Conservation (phyloP, 306 rosid species). For the Corylus americana region DNA sequence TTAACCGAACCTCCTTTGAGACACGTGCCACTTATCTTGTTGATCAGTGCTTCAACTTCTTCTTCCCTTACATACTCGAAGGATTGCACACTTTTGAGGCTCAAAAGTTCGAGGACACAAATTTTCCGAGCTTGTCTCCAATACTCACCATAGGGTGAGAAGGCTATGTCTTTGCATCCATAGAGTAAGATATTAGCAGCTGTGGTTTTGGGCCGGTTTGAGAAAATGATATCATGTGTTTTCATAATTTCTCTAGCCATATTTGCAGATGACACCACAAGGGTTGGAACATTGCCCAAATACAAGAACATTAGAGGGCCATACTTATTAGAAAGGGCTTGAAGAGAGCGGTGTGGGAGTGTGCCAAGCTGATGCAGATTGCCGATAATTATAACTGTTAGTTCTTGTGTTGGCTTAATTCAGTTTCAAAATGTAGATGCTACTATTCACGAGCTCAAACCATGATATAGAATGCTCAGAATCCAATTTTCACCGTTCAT, state of each 20-base stretch:
- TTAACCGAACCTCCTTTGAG: too few species aligned
- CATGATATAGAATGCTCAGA: too few species aligned
- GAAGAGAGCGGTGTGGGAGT: constrained; percentile 36
- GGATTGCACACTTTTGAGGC: constrained; percentile 30
- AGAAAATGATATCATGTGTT: constrained; percentile 6
- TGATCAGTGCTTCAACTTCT: constrained; percentile 20
- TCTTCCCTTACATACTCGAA: constrained; percentile 24
- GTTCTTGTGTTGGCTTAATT: too few species aligned
- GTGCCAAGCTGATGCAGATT: constrained; percentile 48
- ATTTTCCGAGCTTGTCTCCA: constrained; percentile 40
- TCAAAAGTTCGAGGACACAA: constrained; percentile 39
- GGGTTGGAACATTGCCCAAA: constrained; percentile 30
- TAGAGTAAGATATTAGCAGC: constrained; percentile 30
- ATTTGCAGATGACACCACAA: constrained; percentile 31
- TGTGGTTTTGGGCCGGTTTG: constrained; percentile 1
- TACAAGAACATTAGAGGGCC: constrained; percentile 40
- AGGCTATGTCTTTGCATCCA: constrained; percentile 24
- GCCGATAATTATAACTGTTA: constrained; percentile 3
- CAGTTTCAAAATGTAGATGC: too few species aligned
- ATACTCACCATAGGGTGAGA: constrained; percentile 32
- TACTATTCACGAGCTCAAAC: too few species aligned
- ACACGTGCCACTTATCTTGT: background rate
- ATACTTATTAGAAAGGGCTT: constrained; percentile 22
- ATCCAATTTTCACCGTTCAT: too few species aligned
- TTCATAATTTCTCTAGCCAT: background rate